Evolutionary conservation across 805 yeast species (phyloP).

Genomic region (Candida wancherniae): DNA sequence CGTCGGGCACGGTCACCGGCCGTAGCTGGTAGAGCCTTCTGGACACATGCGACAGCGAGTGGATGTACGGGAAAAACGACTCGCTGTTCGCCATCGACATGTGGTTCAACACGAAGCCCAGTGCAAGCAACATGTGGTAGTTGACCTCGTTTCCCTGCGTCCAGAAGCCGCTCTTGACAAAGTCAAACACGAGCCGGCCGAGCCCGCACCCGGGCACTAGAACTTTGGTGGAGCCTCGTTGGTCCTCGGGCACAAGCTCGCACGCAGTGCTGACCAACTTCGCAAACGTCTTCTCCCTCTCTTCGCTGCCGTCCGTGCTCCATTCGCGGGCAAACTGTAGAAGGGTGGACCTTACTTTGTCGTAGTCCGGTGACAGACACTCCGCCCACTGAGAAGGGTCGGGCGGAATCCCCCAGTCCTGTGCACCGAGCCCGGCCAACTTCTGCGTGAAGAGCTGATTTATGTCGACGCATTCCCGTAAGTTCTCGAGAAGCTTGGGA

Average conservation of each 20-base stretch:
- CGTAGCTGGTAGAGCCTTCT: conserved; percentile 46
- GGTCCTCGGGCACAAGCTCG: conserved; percentile 30
- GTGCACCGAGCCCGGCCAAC: conserved; percentile 41
- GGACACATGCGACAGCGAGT: conserved; percentile 42
- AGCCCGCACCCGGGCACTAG: conserved; percentile 64
- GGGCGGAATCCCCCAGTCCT: conserved; percentile 45
- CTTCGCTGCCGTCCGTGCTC: conserved; percentile 48
- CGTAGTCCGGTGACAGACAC: conserved; percentile 42
- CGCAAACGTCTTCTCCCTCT: conserved; percentile 38
- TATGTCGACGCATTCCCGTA: conserved; percentile 39
- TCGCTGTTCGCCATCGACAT: conserved; percentile 36
- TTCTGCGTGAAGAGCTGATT: conserved; percentile 42
- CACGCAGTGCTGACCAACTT: conserved; percentile 34
- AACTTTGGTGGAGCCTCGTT: conserved; percentile 38
- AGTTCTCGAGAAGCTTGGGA: conserved; percentile 32
- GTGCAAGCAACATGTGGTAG: conserved; percentile 57
- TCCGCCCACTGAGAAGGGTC: conserved; percentile 39
- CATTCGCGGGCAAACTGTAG: conserved; percentile 60
- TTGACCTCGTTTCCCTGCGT: conserved; percentile 67
- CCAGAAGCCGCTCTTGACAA: conserved; percentile 50
- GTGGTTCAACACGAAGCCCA: conserved; percentile 50
- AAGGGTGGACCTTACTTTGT: conserved; percentile 53
- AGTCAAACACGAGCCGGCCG: conserved; percentile 54
- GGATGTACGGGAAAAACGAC: conserved; percentile 52
- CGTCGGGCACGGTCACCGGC: conserved; percentile 51